A percentile compares a stretch with the other conserved stretches of the same genome.
Conservation (phyloP, 352 stramenopile genomes). For the Plasmopara muralis region DNA sequence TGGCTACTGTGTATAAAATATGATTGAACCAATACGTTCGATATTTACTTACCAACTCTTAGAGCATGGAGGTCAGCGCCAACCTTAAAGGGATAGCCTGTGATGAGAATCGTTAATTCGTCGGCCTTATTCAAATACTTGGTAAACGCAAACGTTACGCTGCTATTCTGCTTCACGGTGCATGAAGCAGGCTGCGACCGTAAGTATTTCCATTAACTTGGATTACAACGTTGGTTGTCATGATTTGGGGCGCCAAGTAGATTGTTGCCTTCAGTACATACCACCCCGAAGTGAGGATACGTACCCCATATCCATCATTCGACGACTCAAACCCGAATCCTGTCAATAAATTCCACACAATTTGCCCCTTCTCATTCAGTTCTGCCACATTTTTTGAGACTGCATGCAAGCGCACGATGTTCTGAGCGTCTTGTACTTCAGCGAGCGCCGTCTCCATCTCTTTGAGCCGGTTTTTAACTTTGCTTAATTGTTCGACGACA, state of each 20-base stretch:
- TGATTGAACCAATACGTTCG: too few species aligned
- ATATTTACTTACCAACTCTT: neutral
- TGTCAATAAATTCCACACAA: neutral
- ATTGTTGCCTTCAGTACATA: neutral
- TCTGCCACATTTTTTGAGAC: neutral
- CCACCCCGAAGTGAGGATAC: neutral
- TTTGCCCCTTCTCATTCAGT: conserved; percentile 4
- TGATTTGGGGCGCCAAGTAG: neutral
- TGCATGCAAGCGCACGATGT: neutral
- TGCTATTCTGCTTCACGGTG: conserved; percentile 1
- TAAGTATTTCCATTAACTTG: conserved; percentile 1
- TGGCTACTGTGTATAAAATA: too few species aligned
- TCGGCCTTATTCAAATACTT: conserved; percentile 3
- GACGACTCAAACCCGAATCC: neutral
- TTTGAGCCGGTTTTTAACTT: conserved; percentile 1
- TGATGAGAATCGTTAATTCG: conserved; percentile 4
- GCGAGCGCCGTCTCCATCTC: neutral
- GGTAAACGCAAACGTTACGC: conserved; percentile 1
- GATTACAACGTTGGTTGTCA: neutral
- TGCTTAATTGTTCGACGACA: neutral
- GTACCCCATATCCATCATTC: neutral
- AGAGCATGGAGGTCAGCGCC: conserved; percentile 2
- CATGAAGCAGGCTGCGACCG: conserved; percentile 2
- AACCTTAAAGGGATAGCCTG: neutral
- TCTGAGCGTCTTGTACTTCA: neutral